phyloP scores from a whole-genome alignment of 73 alveolate genomes.

The Tetrahymena thermophila region DNA sequence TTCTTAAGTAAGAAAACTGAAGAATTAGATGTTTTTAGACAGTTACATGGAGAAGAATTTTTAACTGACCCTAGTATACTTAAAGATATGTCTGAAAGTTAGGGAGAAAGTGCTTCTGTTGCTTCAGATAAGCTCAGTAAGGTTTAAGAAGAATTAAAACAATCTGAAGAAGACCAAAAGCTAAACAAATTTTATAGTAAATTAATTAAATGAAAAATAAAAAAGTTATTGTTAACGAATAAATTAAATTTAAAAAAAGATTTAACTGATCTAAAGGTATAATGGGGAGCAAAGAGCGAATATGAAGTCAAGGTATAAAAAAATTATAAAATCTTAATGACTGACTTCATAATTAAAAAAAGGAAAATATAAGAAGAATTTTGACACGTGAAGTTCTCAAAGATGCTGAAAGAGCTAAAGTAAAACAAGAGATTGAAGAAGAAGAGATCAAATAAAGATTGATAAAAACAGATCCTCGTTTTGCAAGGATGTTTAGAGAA shows the following conservation, averaged over 20 bases:
- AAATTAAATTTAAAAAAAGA: not conserved
- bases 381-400: not conserved
- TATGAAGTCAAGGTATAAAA: not conserved
- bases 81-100: not conserved
- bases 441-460: not conserved
- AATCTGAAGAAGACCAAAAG: not conserved
- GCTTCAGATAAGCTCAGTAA: not conserved
- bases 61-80: not conserved
- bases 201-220: not conserved
- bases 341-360: not conserved
- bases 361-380: not conserved
- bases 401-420: not conserved
- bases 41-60: not conserved
- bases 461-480: not conserved
- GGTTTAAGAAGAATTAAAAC: not conserved
- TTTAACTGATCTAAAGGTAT: not conserved
- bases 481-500: not conserved
- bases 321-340: not conserved
- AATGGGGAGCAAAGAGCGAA: not conserved
- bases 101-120: not conserved
- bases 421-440: not conserved
- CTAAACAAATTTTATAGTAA: not conserved
- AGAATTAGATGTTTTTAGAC: not conserved
- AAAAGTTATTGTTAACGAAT: not conserved
- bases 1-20: not conserved